Evolutionary conservation across 305 asterid species (phyloP).

Genomic region (Solanum hybrid): DNA sequence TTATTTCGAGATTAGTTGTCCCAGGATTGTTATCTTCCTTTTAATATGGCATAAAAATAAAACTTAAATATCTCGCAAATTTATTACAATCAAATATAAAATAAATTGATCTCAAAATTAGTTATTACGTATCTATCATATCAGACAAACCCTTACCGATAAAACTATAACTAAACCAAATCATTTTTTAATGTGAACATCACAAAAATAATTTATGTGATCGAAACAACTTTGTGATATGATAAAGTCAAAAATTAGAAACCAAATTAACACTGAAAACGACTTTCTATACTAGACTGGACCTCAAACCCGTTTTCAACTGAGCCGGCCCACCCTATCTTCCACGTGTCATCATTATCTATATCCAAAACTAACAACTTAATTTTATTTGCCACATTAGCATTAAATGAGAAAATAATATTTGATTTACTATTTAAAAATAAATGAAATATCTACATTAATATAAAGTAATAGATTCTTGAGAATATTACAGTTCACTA

Average conservation of each 20-base stretch:
- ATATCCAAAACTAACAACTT: not conserved
- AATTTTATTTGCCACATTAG: not conserved
- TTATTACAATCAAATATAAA: not conserved
- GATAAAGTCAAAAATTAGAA: not conserved
- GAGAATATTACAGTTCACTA: not conserved
- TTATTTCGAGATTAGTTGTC: not conserved
- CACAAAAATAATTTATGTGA: not conserved
- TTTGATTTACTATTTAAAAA: not conserved
- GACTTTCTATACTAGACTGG: not conserved
- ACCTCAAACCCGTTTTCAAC: not conserved
- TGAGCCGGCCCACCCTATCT: not conserved
- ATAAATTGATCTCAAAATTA: not conserved
- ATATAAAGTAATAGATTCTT: not conserved
- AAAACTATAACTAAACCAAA: not conserved
- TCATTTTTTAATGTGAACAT: not conserved
- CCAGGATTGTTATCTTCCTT: not conserved
- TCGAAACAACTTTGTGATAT: not conserved
- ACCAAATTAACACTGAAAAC: not conserved
- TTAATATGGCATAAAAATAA: not conserved
- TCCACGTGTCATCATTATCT: not conserved
- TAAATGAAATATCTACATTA: not conserved
- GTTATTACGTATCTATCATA: not conserved
- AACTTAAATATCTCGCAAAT: accelerated
- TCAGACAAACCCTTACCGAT: not conserved
- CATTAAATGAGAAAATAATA: not conserved